phyloP scores from a whole-genome alignment of 306 rosid species.

The Quercus mongolica region DNA sequence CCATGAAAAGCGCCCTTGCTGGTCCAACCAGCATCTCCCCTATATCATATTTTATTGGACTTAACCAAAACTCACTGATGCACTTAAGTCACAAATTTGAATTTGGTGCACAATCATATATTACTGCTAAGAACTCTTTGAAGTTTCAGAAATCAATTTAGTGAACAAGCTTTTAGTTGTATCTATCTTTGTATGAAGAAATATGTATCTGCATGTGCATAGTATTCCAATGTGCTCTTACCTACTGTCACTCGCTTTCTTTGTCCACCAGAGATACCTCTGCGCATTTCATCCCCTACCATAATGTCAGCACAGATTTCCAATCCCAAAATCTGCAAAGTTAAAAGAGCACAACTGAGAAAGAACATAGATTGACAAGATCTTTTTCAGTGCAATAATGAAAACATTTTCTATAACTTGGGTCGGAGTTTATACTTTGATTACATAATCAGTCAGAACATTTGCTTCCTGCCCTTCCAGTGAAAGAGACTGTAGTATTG shows the following conservation, averaged over 20 bases:
- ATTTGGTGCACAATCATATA: no score
- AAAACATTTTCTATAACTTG: no score
- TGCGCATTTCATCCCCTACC: constrained; percentile 82
- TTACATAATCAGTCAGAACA: constrained; percentile 72
- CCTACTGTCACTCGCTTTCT: constrained; percentile 86
- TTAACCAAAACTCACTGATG: no score
- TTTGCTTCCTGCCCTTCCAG: constrained; percentile 82
- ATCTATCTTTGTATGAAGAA: no score
- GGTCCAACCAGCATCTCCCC: constrained; percentile 99
- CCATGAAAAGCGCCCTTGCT: constrained; percentile 86
- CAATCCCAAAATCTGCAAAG: constrained; percentile 79
- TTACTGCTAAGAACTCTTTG: no score
- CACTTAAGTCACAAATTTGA: no score
- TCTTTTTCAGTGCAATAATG: no score
- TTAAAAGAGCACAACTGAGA: background rate
- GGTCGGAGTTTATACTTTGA: constrained; percentile 53
- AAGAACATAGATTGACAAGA: background rate
- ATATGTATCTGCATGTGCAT: no score
- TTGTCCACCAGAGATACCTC: constrained; percentile 94
- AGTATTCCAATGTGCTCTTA: background rate
- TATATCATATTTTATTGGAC: constrained; percentile 16
- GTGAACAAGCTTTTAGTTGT: background rate
- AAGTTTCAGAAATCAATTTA: background rate
- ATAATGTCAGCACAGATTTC: constrained; percentile 82
- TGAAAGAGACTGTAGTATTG: constrained; percentile 9